phyloP scores from a whole-genome alignment of 495 filamentous ascomycete species.

The Parachaetomium inaequale region DNA sequence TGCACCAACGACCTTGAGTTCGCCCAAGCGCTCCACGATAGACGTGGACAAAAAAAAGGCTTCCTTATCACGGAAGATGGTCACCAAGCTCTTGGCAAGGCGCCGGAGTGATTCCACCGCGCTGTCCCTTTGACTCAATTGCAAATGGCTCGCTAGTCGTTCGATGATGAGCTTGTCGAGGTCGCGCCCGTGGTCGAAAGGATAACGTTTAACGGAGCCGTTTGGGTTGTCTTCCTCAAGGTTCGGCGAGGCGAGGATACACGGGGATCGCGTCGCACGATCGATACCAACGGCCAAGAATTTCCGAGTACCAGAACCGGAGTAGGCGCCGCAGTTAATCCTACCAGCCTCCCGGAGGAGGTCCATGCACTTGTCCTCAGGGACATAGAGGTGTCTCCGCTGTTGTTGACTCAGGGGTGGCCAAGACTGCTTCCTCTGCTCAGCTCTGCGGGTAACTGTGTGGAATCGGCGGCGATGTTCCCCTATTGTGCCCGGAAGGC shows the following conservation, averaged over 20 bases:
- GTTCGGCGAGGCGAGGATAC: conserved; percentile 60
- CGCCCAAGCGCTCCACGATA: conserved; percentile 39
- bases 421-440: not conserved
- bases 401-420: conserved; percentile 30
- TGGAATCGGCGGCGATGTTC: conserved; percentile 48
- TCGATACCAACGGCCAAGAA: conserved; percentile 63
- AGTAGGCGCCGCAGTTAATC: conserved; percentile 46
- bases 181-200: conserved; percentile 55
- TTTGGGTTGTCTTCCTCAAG: conserved; percentile 31
- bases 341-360: conserved; percentile 52
- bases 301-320: conserved; percentile 32
- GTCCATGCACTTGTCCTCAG: conserved; percentile 54
- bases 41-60: conserved; percentile 58
- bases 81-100: conserved; percentile 53
- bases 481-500: conserved; percentile 22
- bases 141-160: conserved; percentile 29
- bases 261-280: conserved; percentile 59
- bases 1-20: conserved; percentile 45
- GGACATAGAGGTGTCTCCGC: conserved; percentile 56
- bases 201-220: conserved; percentile 50
- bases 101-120: conserved; percentile 39
- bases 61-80: conserved; percentile 65
- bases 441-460: conserved; percentile 36
- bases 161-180: conserved; percentile 52
- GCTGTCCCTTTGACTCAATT: conserved; percentile 22